A percentile compares a stretch with the other conserved stretches of the same genome.
phyloP scores from a whole-genome alignment of 768 basidiomycete genomes.

The Auricularia sp. region DNA sequence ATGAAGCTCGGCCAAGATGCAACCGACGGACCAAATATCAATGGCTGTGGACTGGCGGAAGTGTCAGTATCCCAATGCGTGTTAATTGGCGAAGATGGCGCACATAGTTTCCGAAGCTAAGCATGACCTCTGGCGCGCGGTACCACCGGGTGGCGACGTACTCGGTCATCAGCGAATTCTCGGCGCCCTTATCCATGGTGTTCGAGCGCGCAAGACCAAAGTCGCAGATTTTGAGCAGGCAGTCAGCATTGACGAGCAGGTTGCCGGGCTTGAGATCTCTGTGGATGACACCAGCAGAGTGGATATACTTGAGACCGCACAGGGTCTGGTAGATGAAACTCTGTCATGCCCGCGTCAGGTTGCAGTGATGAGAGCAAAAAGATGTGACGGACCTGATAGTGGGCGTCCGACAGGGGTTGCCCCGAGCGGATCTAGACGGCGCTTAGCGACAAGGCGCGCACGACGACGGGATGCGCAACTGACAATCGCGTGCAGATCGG shows the following conservation, averaged over 20 bases:
- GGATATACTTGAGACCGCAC: constrained; percentile 37
- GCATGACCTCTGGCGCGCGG: constrained; percentile 39
- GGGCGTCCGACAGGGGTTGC: constrained; percentile 34
- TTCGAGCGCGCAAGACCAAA: constrained; percentile 28
- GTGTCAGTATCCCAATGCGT: not conserved
- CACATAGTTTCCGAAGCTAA: constrained; percentile 26
- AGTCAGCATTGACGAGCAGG: constrained; percentile 36
- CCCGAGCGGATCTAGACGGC: constrained; percentile 12
- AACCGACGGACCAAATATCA: constrained; percentile 94
- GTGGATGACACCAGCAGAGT: constrained; percentile 35
- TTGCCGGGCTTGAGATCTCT: constrained; percentile 40
- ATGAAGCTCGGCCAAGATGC: constrained; percentile 88
- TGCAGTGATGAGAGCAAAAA: not conserved
- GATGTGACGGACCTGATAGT: constrained; percentile 15
- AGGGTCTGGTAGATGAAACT: constrained; percentile 35
- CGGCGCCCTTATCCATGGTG: constrained; percentile 72
- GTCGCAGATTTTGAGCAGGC: constrained; percentile 33
- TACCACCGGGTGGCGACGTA: constrained; percentile 39
- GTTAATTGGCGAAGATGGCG: constrained; percentile 21
- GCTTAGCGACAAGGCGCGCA: not conserved
- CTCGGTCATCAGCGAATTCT: constrained; percentile 36
- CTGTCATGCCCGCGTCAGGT: constrained; percentile 13
- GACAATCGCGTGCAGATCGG: constrained; percentile 97
- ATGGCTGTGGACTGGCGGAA: constrained; percentile 67
- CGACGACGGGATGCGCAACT: constrained; percentile 27